Evolutionary conservation across 495 filamentous ascomycete species (phyloP).

Genomic region (Aspergillus coremiiformis): DNA sequence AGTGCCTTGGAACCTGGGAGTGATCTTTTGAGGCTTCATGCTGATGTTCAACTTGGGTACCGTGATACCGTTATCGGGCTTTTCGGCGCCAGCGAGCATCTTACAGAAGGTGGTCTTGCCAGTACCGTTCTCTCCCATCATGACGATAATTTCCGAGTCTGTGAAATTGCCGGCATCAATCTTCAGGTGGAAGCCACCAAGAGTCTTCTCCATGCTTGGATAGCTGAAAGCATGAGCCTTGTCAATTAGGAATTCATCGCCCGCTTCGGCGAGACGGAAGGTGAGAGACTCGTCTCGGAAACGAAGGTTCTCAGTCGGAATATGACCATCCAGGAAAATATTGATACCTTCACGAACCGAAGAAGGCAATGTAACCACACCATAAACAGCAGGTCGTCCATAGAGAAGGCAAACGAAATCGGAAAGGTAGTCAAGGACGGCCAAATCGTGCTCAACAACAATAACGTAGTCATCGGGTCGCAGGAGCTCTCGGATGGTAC

Average conservation of each 20-base stretch:
- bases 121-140: slow-evolving; percentile 99
- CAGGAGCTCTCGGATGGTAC: slow-evolving; percentile 82
- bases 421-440: slow-evolving; percentile 94
- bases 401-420: slow-evolving; percentile 98
- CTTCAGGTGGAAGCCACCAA: slow-evolving; percentile 78
- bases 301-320: slow-evolving; percentile 95
- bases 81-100: slow-evolving; percentile 85
- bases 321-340: slow-evolving; percentile 97
- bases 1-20: slow-evolving; percentile 93
- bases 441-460: slow-evolving; percentile 97
- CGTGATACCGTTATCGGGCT: slow-evolving; percentile 68
- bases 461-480: slow-evolving; percentile 92
- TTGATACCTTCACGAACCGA: slow-evolving; percentile 99
- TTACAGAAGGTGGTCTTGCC: slow-evolving; percentile 97
- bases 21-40: slow-evolving; percentile 99
- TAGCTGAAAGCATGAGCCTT: slow-evolving; percentile 79
- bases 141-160: slow-evolving; percentile 95
- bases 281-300: slow-evolving; percentile 96
- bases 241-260: slow-evolving; percentile 84
- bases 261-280: slow-evolving; percentile 89
- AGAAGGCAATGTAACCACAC: slow-evolving; percentile 93
- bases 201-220: slow-evolving; percentile 86
- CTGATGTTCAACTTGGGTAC: slow-evolving; percentile 92
- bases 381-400: slow-evolving; percentile 88
- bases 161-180: slow-evolving; percentile 84